Evolutionary conservation across 2,329 filamentous ascomycete genomes (phyloP).

Genomic region (Lasiodiplodia citricola): DNA sequence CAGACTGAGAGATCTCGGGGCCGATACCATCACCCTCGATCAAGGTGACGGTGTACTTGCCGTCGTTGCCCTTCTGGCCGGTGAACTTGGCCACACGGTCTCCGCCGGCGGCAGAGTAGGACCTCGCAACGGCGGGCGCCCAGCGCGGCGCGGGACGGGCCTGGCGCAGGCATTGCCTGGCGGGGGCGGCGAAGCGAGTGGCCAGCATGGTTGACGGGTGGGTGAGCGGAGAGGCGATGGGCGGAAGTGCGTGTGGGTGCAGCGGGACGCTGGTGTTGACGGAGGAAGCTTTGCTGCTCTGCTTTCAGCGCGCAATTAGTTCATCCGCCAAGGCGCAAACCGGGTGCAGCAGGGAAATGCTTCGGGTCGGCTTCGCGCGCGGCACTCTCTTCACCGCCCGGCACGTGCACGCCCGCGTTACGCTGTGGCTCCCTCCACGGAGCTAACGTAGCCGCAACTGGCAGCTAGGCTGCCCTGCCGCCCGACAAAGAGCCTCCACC

Average conservation of each 20-base stretch:
- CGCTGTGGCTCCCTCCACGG: neutral
- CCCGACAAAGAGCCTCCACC: conserved; percentile 18
- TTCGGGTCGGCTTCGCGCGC: conserved; percentile 19
- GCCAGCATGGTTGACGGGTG: conserved; percentile 73
- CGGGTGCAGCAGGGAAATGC: conserved; percentile 21
- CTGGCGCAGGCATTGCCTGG: conserved; percentile 79
- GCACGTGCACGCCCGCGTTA: neutral
- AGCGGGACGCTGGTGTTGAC: conserved; percentile 21
- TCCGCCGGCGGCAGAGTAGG: conserved; percentile 64
- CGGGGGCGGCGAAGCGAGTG: conserved; percentile 76
- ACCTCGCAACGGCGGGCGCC: conserved; percentile 35
- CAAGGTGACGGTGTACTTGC: conserved; percentile 93
- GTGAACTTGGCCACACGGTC: conserved; percentile 91
- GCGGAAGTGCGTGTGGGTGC: conserved; percentile 3
- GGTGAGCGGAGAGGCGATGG: conserved; percentile 19
- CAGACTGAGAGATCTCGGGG: conserved; percentile 94
- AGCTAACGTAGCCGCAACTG: conserved; percentile 10
- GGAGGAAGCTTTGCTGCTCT: conserved; percentile 24
- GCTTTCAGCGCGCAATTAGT: conserved; percentile 22
- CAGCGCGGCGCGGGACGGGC: conserved; percentile 44
- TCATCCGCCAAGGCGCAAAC: conserved; percentile 23
- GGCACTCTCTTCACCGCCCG: conserved; percentile 16
- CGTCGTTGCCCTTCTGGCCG: conserved; percentile 85
- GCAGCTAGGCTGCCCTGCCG: conserved; percentile 2
- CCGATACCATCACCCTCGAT: conserved; percentile 99